These are phyloP conservation scores for Leishmania gerbilli DNA, from an alignment of 208 protist species.

Conservation along the genomic window DNA sequence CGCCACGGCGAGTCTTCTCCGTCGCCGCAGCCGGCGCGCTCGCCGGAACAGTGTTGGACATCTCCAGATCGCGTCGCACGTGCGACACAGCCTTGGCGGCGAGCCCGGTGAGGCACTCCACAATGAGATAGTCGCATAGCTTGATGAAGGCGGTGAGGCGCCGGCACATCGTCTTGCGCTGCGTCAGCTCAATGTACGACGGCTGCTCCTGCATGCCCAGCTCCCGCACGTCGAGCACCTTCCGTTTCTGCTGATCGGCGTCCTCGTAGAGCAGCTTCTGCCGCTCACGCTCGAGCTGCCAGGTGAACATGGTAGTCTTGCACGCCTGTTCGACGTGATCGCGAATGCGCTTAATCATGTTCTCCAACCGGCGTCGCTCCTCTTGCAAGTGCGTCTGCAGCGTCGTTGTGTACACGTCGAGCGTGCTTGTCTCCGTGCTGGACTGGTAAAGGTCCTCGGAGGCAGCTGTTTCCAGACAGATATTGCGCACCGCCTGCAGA, in stretches of 20 bases:
- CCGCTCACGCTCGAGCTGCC: slow-evolving; percentile 80
- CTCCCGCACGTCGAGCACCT: slow-evolving; percentile 80
- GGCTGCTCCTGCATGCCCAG: slow-evolving; percentile 85
- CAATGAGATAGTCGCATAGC: slow-evolving; percentile 95
- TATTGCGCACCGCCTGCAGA: slow-evolving; percentile 76
- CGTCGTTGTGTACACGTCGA: slow-evolving; percentile 67
- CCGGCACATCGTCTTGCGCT: slow-evolving; percentile 90
- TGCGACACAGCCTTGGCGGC: slow-evolving; percentile 80
- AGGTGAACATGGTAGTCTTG: slow-evolving; percentile 90
- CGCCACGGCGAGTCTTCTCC: slow-evolving; percentile 5
- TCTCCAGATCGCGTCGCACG: slow-evolving; percentile 70
- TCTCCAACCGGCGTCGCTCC: slow-evolving; percentile 66
- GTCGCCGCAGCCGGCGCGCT: neutral
- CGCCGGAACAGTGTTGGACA: slow-evolving; percentile 38
- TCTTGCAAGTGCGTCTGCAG: slow-evolving; percentile 61
- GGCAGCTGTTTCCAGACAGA: slow-evolving; percentile 76
- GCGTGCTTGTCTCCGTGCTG: slow-evolving; percentile 71
- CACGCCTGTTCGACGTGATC: slow-evolving; percentile 90
- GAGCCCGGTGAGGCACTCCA: slow-evolving; percentile 88
- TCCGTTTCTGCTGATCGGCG: slow-evolving; percentile 81
- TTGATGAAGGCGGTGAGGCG: slow-evolving; percentile 94
- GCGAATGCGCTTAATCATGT: slow-evolving; percentile 86
- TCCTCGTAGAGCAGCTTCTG: slow-evolving; percentile 68
- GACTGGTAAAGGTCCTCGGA: slow-evolving; percentile 71
- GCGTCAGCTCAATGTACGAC: slow-evolving; percentile 93